A percentile compares a stretch with the other conserved stretches of the same genome.
Evolutionary conservation across 352 stramenopile species (phyloP).

Genomic region (Globisporangium iwayamae): DNA sequence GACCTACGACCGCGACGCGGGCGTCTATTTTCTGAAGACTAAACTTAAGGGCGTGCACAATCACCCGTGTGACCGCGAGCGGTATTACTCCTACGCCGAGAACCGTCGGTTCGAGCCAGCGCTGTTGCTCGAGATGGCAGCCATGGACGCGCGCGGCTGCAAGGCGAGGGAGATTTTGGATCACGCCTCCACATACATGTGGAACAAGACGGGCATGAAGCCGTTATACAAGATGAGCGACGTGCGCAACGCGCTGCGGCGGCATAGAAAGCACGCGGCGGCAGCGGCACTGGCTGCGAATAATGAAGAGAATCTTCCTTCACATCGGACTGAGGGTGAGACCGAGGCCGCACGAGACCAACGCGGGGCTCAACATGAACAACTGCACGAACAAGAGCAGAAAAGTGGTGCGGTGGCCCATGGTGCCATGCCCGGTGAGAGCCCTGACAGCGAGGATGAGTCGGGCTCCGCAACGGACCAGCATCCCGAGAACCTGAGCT

Average conservation of each 20-base stretch:
- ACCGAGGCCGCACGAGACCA: not conserved
- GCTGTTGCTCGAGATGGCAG: constrained; percentile 7
- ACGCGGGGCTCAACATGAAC: not conserved
- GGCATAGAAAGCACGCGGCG: not conserved
- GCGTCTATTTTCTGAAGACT: not conserved
- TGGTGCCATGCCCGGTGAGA: not conserved
- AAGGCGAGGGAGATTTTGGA: not conserved
- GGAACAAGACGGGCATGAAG: constrained; percentile 2
- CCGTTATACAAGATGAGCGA: not conserved
- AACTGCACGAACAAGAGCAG: not conserved
- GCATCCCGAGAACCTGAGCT: not conserved
- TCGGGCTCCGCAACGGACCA: not conserved
- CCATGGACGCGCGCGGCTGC: not conserved
- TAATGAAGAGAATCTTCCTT: not conserved
- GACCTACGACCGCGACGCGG: not conserved
- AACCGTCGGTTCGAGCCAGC: constrained; percentile 4
- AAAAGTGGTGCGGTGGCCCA: not conserved
- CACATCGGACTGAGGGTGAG: not conserved
- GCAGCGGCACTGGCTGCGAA: not conserved
- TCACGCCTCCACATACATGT: not conserved
- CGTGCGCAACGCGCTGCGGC: constrained; percentile 7
- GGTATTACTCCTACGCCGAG: constrained; percentile 7
- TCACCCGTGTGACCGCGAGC: constrained; percentile 5
- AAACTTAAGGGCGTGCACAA: constrained; percentile 5
- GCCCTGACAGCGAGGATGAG: not conserved